phyloP scores from a whole-genome alignment of 768 basidiomycete genomes.

The Agaricus bisporus region DNA sequence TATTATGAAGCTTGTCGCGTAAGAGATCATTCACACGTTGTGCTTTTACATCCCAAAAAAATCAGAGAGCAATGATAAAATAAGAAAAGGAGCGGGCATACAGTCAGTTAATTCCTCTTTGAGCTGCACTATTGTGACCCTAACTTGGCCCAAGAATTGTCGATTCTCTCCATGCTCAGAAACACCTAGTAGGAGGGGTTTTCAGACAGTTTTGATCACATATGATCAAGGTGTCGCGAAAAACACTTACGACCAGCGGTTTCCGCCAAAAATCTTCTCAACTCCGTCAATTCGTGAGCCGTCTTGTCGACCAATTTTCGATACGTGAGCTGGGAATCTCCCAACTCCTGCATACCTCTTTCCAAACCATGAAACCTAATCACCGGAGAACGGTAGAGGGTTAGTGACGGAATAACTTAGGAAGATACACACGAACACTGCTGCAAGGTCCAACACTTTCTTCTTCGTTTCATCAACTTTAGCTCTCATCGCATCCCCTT shows the following conservation, averaged over 20 bases:
- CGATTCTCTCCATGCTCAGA: background rate
- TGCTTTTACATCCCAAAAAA: background rate
- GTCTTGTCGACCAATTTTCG: background rate
- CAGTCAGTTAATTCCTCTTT: constrained; percentile 10
- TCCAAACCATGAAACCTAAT: background rate
- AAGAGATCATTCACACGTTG: constrained; percentile 23
- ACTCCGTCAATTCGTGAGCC: background rate
- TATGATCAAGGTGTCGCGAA: too few species aligned
- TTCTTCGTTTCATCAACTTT: background rate
- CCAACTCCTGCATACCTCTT: background rate
- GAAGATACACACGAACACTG: background rate
- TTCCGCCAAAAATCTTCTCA: background rate
- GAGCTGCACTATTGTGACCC: background rate
- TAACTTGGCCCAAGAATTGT: background rate
- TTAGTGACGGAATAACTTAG: background rate
- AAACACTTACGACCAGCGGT: background rate
- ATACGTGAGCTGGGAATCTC: background rate
- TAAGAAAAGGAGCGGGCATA: background rate
- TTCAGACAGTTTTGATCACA: background rate
- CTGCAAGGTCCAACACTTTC: background rate
- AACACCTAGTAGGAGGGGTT: background rate
- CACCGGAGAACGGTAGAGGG: background rate
- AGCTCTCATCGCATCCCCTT: background rate
- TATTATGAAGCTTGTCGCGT: constrained; percentile 30
- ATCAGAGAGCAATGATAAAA: background rate